Percentiles rank a stretch among this genome's conserved stretches.
Conservation (phyloP, 75 land plant species). For the Cryptomeria japonica region DNA sequence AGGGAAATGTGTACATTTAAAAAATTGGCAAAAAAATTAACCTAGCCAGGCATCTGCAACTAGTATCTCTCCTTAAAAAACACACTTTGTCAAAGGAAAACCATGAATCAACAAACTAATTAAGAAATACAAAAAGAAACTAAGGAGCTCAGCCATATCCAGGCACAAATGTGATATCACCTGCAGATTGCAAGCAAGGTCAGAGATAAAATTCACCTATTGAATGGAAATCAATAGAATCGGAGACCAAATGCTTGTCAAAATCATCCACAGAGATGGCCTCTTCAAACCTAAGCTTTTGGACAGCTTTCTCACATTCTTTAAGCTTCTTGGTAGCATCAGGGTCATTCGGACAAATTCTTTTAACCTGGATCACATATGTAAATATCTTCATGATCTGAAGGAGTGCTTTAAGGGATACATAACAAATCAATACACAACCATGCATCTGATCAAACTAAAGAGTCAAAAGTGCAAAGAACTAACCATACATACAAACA, state of each 20-base stretch:
- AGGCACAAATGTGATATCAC: neutral
- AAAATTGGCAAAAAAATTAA: neutral
- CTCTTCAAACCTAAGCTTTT: constrained; percentile 88
- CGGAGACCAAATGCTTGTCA: constrained; percentile 58
- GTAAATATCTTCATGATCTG: neutral
- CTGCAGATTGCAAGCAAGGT: constrained; percentile 3
- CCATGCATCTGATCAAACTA: neutral
- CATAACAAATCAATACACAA: neutral
- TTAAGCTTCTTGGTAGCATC: constrained; percentile 90
- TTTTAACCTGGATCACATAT: constrained; percentile 61
- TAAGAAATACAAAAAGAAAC: neutral
- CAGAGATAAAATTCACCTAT: constrained; percentile 52
- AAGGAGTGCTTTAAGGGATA: neutral
- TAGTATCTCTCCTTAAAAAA: neutral
- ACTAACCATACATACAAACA: neutral
- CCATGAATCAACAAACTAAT: neutral
- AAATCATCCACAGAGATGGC: constrained; percentile 74
- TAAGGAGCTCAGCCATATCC: neutral
- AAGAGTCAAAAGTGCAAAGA: neutral
- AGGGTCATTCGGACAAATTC: constrained; percentile 90
- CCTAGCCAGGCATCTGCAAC: neutral
- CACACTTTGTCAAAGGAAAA: neutral
- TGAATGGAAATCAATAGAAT: constrained; percentile 68
- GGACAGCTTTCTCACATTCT: constrained; percentile 96
- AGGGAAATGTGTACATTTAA: neutral